These are phyloP conservation scores for Acanthamoeba castellanii DNA, from an alignment of 208 protist genomes.

Conservation along the genomic window DNA sequence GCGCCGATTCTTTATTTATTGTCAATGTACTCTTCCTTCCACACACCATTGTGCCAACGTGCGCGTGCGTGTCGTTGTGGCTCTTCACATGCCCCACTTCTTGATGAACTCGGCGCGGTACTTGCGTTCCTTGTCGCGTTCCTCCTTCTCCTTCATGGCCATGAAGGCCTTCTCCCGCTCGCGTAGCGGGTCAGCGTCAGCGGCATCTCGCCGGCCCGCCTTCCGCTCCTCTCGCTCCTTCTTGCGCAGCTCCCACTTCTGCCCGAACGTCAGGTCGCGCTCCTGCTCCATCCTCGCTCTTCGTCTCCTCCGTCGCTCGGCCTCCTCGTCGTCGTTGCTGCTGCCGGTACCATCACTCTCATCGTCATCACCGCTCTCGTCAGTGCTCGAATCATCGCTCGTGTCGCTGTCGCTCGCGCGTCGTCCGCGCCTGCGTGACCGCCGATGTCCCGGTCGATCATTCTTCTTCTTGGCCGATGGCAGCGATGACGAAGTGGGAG, in stretches of 20 bases:
- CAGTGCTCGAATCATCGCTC: not conserved
- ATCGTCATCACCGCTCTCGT: not conserved
- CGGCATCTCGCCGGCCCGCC: not conserved
- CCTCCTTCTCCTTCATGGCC: slow-evolving; percentile 40
- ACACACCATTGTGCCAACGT: not conserved
- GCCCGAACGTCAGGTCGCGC: slow-evolving; percentile 31
- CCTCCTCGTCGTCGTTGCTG: not conserved
- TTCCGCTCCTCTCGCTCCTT: not conserved
- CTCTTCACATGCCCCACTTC: not conserved
- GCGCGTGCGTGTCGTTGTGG: no score
- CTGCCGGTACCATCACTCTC: not conserved
- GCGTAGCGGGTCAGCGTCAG: not conserved
- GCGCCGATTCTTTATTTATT: not conserved
- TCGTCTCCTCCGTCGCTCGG: slow-evolving; percentile 5
- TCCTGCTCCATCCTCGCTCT: slow-evolving; percentile 18
- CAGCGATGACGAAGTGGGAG: not conserved
- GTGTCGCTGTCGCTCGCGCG: not conserved
- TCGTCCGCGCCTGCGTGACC: not conserved
- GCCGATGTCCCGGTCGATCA: not conserved
- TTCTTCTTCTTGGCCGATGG: not conserved
- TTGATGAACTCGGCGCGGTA: slow-evolving; percentile 39
- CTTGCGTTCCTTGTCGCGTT: slow-evolving; percentile 1
- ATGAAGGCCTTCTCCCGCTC: slow-evolving; percentile 65
- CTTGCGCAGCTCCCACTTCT: slow-evolving; percentile 58
- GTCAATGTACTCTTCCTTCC: not conserved